phyloP scores from a whole-genome alignment of 1,139 yeast species.

The Geotrichum europaeum region DNA sequence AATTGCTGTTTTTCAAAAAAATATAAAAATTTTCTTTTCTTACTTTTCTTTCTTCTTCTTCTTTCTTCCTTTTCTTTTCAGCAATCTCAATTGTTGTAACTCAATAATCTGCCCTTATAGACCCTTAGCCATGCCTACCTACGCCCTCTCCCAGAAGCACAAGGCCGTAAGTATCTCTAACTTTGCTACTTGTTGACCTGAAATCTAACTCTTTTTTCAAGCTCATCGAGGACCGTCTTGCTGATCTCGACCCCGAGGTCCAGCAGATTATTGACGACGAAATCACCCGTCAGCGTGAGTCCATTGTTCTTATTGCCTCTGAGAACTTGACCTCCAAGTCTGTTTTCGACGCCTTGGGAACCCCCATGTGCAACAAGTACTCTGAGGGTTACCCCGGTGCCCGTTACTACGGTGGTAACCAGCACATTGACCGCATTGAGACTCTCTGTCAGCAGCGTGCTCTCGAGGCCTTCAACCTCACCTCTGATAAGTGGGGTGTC shows the following conservation, averaged over 20 bases:
- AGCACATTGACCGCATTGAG: conserved; percentile 88
- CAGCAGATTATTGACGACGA: conserved; percentile 66
- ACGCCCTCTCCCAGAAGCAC: conserved; percentile 33
- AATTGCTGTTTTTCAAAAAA: neutral
- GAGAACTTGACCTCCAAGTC: conserved; percentile 94
- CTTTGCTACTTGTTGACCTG: neutral
- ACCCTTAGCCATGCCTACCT: conserved; percentile 27
- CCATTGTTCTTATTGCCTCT: conserved; percentile 87
- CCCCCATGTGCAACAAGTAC: conserved; percentile 96
- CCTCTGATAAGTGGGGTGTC: conserved; percentile 86
- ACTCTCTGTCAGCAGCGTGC: conserved; percentile 87
- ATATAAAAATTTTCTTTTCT: neutral
- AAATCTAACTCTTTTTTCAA: conserved; percentile 5
- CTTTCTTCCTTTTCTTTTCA: conserved; percentile 1
- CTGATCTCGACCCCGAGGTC: conserved; percentile 80
- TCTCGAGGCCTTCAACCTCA: conserved; percentile 70
- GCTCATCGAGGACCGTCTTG: conserved; percentile 31
- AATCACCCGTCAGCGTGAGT: conserved; percentile 76
- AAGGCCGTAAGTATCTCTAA: conserved; percentile 22
- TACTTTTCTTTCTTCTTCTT: neutral
- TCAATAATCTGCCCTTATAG: neutral
- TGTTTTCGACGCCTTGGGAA: conserved; percentile 88
- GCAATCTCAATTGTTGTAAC: conserved; percentile 1
- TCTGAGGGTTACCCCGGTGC: conserved; percentile 99
- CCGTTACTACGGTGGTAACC: conserved; percentile 95